Conservation (phyloP, 805 yeast species). For the Kodamaea fukazawae region DNA sequence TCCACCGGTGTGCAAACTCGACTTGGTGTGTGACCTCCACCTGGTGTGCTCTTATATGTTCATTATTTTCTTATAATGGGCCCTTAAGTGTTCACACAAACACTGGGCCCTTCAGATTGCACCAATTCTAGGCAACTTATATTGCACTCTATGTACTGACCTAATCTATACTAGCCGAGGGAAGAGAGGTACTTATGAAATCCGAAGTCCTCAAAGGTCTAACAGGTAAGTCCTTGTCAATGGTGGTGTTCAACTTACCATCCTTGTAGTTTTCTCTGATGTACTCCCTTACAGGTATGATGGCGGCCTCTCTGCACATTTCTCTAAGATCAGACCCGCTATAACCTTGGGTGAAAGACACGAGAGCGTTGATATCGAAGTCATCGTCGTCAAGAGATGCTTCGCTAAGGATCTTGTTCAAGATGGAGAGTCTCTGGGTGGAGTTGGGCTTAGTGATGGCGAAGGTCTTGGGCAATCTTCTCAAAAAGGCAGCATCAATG, state of each 20-base stretch:
- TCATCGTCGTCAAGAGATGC: slow-evolving; percentile 53
- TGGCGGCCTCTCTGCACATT: slow-evolving; percentile 88
- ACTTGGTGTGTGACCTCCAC: no score
- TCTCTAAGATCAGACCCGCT: slow-evolving; percentile 94
- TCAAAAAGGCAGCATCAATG: slow-evolving; percentile 86
- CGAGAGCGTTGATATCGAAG: slow-evolving; percentile 62
- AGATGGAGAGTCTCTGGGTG: slow-evolving; percentile 66
- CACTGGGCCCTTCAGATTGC: no score
- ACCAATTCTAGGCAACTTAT: background rate
- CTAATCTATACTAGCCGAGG: slow-evolving; percentile 8
- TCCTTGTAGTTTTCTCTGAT: slow-evolving; percentile 57
- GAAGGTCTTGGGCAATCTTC: slow-evolving; percentile 91
- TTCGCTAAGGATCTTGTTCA: slow-evolving; percentile 64
- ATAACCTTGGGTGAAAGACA: slow-evolving; percentile 58
- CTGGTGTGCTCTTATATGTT: no score
- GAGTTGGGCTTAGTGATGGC: slow-evolving; percentile 70
- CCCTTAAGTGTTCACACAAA: no score
- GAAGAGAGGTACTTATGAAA: slow-evolving; percentile 43
- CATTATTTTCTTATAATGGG: no score
- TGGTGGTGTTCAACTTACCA: slow-evolving; percentile 26
- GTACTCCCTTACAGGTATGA: slow-evolving; percentile 83
- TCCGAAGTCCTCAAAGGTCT: slow-evolving; percentile 66
- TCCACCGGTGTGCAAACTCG: no score
- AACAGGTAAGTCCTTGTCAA: slow-evolving; percentile 39
- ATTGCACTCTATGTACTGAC: background rate